A percentile compares a stretch with the other conserved stretches of the same genome.
phyloP scores from a whole-genome alignment of 2,329 filamentous ascomycete species.

The Tolypocladium sp. region DNA sequence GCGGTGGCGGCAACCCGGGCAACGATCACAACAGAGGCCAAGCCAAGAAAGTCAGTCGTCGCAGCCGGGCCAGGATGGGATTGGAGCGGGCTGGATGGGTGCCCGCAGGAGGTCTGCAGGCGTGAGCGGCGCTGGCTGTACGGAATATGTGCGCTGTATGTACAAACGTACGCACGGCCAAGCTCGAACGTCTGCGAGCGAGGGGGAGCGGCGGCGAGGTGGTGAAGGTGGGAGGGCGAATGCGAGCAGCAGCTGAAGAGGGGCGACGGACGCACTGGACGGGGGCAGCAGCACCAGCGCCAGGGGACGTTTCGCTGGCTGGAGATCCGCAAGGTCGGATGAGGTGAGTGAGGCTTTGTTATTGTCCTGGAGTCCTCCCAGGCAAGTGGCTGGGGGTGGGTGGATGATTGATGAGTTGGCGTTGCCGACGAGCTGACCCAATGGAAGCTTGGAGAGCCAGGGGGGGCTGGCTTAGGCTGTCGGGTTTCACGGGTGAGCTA shows the following conservation, averaged over 20 bases:
- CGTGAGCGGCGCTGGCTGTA: background rate
- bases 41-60: background rate
- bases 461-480: conserved; percentile 11
- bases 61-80: background rate
- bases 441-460: conserved; percentile 18
- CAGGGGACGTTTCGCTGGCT: background rate
- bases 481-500: conserved; percentile 7
- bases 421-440: conserved; percentile 25
- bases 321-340: background rate
- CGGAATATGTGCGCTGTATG: background rate
- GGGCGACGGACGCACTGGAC: background rate
- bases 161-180: background rate
- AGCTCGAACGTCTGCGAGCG: background rate
- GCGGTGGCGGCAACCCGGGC: background rate
- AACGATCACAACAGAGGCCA: background rate
- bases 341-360: background rate
- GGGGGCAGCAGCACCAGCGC: background rate
- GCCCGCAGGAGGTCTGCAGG: background rate
- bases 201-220: background rate
- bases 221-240: background rate
- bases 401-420: conserved; percentile 27
- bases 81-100: background rate
- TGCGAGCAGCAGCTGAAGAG: background rate
- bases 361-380: background rate
- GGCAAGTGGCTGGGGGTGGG: conserved; percentile 6